A percentile compares a stretch with the other conserved stretches of the same genome.
phyloP scores from a whole-genome alignment of 2,329 filamentous ascomycete genomes.

The Epichloe brachyelytri region DNA sequence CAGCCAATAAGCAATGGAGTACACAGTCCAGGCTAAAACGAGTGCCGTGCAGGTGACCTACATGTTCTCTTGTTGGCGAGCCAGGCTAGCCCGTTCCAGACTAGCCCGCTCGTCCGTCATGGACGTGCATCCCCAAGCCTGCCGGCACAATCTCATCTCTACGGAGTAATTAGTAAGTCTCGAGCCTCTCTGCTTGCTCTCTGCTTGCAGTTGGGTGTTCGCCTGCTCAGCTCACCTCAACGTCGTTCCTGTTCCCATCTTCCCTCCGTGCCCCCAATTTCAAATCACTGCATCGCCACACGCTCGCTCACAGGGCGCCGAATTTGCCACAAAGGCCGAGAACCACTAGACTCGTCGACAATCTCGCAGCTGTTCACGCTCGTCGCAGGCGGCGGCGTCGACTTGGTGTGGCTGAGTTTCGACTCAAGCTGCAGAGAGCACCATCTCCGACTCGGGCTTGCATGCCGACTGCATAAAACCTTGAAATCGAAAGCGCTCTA shows the following conservation, averaged over 20 bases:
- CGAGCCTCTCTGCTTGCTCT: no score
- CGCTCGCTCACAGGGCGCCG: neutral
- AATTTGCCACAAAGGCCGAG: neutral
- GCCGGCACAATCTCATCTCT: no score
- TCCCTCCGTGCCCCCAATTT: neutral
- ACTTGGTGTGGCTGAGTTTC: neutral
- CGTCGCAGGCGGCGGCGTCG: neutral
- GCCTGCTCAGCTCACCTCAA: neutral
- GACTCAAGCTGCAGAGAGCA: neutral
- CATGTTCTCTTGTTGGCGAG: neutral
- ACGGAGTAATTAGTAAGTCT: no score
- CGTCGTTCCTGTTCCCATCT: neutral
- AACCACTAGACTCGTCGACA: neutral
- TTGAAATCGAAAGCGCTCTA: neutral
- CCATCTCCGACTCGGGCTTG: neutral
- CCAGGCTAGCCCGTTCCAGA: no score
- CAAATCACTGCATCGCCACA: neutral
- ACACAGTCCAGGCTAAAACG: neutral
- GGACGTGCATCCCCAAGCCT: neutral
- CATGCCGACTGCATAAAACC: neutral
- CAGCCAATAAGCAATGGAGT: conserved; percentile 4
- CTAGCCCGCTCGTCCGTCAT: no score
- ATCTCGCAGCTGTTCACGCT: neutral
- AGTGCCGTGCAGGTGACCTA: conserved; percentile 4
- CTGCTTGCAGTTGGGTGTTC: no score